A percentile compares a stretch with the other conserved stretches of the same genome.
Evolutionary conservation across 2,329 filamentous ascomycete species (phyloP).

Genomic region (Fusarium annulatum): DNA sequence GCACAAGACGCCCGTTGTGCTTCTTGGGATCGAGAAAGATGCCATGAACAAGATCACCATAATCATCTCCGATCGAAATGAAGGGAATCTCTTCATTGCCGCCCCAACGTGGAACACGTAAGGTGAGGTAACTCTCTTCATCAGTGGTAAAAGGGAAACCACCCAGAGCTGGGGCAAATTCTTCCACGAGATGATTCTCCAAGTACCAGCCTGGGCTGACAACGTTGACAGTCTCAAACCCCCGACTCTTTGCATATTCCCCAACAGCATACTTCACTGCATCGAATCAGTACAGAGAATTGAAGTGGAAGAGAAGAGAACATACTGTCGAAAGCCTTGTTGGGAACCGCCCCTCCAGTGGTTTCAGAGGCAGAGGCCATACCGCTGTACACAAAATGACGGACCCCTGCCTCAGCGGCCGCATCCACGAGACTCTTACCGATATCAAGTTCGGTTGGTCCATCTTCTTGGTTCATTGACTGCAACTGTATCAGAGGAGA

Average conservation of each 20-base stretch:
- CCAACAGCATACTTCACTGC: slow-evolving; percentile 54
- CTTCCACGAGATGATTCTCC: slow-evolving; percentile 53
- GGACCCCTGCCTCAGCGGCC: slow-evolving; percentile 48
- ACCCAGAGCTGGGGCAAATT: slow-evolving; percentile 51
- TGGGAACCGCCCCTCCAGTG: slow-evolving; percentile 48
- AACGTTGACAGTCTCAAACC: slow-evolving; percentile 51
- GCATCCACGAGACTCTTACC: slow-evolving; percentile 51
- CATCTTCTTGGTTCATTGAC: slow-evolving; percentile 41
- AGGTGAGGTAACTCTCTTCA: slow-evolving; percentile 51
- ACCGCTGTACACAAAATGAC: slow-evolving; percentile 52
- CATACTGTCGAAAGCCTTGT: slow-evolving; percentile 51
- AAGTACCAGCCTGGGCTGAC: slow-evolving; percentile 56
- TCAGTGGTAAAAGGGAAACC: slow-evolving; percentile 54
- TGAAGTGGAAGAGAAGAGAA: background rate
- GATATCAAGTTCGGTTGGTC: slow-evolving; percentile 50
- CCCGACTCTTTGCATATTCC: slow-evolving; percentile 49
- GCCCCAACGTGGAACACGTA: slow-evolving; percentile 53
- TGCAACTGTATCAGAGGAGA: slow-evolving; percentile 15
- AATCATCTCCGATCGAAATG: slow-evolving; percentile 55
- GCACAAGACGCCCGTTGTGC: slow-evolving; percentile 51
- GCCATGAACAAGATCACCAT: slow-evolving; percentile 59
- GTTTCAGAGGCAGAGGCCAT: slow-evolving; percentile 48
- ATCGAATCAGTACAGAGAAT: background rate
- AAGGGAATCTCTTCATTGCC: slow-evolving; percentile 52
- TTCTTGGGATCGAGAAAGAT: slow-evolving; percentile 54